A percentile compares a stretch with the other conserved stretches of the same genome.
These are phyloP conservation scores for Backusella liffmaniae DNA, from an alignment of 192 early-diverging fungal species.

Conservation along the genomic window DNA sequence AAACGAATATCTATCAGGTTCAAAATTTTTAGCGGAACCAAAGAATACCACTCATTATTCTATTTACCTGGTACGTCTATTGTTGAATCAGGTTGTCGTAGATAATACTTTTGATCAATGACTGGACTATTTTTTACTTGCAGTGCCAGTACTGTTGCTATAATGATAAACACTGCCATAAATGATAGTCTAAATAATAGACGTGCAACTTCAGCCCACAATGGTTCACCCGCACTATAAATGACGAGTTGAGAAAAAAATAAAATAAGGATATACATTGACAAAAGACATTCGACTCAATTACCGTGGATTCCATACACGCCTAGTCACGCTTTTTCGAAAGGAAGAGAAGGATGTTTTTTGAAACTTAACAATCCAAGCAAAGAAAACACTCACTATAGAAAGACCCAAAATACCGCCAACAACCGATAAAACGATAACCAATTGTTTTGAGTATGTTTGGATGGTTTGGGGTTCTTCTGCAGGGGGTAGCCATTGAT, in stretches of 20 bases:
- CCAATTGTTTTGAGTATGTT: not conserved
- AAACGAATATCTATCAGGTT: slow-evolving; percentile 17
- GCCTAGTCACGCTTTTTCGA: not conserved
- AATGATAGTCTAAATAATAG: slow-evolving; percentile 20
- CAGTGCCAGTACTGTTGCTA: not conserved
- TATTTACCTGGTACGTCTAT: not conserved
- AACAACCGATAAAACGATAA: not conserved
- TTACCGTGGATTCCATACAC: slow-evolving; percentile 15
- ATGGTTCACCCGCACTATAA: slow-evolving; percentile 14
- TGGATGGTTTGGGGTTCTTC: not conserved
- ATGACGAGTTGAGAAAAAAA: not conserved
- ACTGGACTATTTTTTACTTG: slow-evolving; percentile 20
- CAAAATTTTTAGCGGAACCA: too few species aligned
- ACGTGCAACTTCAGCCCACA: slow-evolving; percentile 21
- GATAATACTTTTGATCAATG: slow-evolving; percentile 19
- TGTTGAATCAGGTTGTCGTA: not conserved
- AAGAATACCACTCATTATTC: too few species aligned
- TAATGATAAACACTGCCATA: slow-evolving; percentile 6
- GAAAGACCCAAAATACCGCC: not conserved
- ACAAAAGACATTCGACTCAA: not conserved
- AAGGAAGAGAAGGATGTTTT: not conserved
- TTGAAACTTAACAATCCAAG: not conserved
- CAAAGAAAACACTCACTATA: not conserved
- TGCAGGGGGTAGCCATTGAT: slow-evolving; percentile 3
- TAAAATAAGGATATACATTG: not conserved